phyloP scores from a whole-genome alignment of 331 rosid genomes.

The Saraca asoca region DNA sequence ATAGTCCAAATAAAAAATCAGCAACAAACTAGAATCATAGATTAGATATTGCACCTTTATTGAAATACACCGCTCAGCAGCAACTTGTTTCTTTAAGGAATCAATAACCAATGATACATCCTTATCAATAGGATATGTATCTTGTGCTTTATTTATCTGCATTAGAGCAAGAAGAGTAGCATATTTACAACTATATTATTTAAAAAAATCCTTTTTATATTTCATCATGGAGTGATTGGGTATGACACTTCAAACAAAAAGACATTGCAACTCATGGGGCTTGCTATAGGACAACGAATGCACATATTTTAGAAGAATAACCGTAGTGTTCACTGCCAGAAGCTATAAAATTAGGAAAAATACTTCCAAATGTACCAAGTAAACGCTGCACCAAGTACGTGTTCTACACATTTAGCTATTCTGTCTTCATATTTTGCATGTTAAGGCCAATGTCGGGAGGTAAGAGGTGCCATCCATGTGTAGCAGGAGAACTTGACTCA shows the following conservation, averaged over 20 bases:
- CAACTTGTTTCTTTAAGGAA: conserved; percentile 76
- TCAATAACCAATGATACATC: conserved; percentile 69
- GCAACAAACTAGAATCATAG: conserved; percentile 8
- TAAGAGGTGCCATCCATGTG: not conserved
- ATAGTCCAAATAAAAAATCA: conserved; percentile 19
- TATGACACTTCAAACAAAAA: not conserved
- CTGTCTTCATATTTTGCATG: not conserved
- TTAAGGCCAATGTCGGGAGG: not conserved
- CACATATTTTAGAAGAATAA: not conserved
- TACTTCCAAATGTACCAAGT: not conserved
- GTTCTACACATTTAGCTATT: too few species aligned
- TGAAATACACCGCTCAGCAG: conserved; percentile 52
- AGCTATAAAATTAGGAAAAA: not conserved
- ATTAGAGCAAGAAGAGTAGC: conserved; percentile 23
- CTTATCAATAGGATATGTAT: conserved; percentile 34
- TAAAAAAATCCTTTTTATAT: conserved; percentile 21
- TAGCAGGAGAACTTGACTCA: not conserved
- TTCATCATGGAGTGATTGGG: not conserved
- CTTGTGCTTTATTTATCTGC: conserved; percentile 50
- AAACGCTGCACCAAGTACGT: not conserved
- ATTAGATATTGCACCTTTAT: conserved; percentile 56
- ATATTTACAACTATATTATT: conserved; percentile 10
- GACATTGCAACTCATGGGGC: not conserved
- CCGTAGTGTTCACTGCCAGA: not conserved
- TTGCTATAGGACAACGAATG: conserved; percentile 1